Evolutionary conservation across 2,329 filamentous ascomycete genomes (phyloP).

Genomic region (Paecilomyces niveus): DNA sequence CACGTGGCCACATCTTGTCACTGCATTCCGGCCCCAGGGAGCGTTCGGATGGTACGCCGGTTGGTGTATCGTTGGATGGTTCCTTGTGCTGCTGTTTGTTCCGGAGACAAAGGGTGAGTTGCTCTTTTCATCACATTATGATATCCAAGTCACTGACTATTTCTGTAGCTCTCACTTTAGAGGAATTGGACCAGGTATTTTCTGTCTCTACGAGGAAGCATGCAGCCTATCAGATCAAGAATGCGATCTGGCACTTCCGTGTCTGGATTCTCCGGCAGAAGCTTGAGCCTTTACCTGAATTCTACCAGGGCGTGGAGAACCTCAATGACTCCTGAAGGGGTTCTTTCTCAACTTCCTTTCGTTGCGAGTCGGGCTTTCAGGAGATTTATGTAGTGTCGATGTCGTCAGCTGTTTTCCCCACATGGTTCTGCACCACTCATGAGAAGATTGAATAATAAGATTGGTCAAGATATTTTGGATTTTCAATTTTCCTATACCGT

Average conservation of each 20-base stretch:
- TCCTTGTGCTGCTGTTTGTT: constrained; percentile 46
- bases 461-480: not conserved
- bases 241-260: constrained; percentile 33
- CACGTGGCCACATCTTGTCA: constrained; percentile 45
- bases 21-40: constrained; percentile 45
- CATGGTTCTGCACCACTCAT: not conserved
- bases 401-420: not conserved
- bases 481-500: not conserved
- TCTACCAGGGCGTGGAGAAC: constrained; percentile 24
- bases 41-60: constrained; percentile 53
- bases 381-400: not conserved
- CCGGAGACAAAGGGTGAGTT: constrained; percentile 41
- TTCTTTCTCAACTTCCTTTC: not conserved
- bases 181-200: constrained; percentile 48
- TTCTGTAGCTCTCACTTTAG: constrained; percentile 30
- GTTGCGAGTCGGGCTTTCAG: not conserved
- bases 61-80: constrained; percentile 48
- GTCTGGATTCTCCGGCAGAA: constrained; percentile 33
- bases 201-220: constrained; percentile 42
- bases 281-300: constrained; percentile 24
- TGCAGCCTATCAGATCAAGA: constrained; percentile 32
- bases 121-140: not conserved
- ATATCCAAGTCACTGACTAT: constrained; percentile 8
- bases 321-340: constrained; percentile 7
- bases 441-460: not conserved